Evolutionary conservation across 176 grass and related monocot genomes (phyloP).

Genomic region (Carex littledalei): DNA sequence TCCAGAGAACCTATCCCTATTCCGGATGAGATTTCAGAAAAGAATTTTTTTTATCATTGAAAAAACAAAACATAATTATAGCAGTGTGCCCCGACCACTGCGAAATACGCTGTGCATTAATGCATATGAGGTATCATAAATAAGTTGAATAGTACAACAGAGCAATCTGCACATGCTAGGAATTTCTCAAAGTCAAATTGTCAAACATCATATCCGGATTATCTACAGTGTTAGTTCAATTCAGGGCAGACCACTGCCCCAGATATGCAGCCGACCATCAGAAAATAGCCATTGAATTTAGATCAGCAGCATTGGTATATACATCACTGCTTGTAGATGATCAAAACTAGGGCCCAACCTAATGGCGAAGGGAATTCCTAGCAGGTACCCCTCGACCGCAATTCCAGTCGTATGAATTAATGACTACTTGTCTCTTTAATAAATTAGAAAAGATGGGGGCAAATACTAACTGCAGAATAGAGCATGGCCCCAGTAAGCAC

Average conservation of each 20-base stretch:
- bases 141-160: background rate
- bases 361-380: background rate
- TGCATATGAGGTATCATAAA: background rate
- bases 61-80: background rate
- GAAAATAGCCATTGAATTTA: background rate
- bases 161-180: background rate
- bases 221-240: background rate
- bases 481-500: background rate
- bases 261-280: background rate
- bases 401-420: slow-evolving; percentile 11
- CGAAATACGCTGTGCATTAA: background rate
- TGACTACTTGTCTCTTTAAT: background rate
- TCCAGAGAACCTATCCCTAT: background rate
- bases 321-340: background rate
- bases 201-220: background rate
- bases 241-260: background rate
- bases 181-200: background rate
- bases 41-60: background rate
- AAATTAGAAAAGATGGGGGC: background rate
- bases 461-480: background rate
- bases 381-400: background rate
- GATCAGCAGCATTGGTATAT: background rate
- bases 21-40: background rate
- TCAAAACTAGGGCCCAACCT: background rate
- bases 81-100: background rate